Evolutionary conservation across 257 asterid genomes (phyloP).

Genomic region (Echites panduratus): DNA sequence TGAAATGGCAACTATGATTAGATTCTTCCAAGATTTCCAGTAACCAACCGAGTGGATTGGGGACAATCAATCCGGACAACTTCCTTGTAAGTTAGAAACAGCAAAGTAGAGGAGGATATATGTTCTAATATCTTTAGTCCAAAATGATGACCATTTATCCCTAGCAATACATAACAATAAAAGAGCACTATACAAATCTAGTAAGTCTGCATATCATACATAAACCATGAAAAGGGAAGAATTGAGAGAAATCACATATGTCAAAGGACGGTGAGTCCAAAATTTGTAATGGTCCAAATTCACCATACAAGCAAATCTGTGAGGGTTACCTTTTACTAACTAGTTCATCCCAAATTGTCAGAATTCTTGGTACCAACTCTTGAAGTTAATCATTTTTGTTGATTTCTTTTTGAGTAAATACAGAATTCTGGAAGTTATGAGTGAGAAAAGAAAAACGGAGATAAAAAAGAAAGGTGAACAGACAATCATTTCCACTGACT

Average conservation of each 20-base stretch:
- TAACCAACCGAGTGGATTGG: no score
- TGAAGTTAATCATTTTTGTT: background rate
- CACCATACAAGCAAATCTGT: background rate
- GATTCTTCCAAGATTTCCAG: conserved; percentile 1
- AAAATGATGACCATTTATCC: background rate
- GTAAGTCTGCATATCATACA: background rate
- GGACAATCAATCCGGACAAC: background rate
- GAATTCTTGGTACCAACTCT: background rate
- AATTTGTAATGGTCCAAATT: background rate
- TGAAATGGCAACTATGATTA: no score
- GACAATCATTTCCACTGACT: background rate
- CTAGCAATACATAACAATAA: background rate
- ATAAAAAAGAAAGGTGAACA: background rate
- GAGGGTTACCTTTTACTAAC: background rate
- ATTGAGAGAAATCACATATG: background rate
- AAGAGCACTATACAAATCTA: background rate
- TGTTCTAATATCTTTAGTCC: background rate
- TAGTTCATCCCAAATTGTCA: background rate
- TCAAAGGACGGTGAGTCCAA: background rate
- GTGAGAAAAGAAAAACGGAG: background rate
- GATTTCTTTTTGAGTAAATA: background rate
- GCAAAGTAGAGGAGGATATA: background rate
- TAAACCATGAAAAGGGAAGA: background rate
- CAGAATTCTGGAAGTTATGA: background rate
- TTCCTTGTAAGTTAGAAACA: background rate